These are phyloP conservation scores for Exserohilum turcica DNA, from an alignment of 2,329 filamentous ascomycete species.

Conservation along the genomic window DNA sequence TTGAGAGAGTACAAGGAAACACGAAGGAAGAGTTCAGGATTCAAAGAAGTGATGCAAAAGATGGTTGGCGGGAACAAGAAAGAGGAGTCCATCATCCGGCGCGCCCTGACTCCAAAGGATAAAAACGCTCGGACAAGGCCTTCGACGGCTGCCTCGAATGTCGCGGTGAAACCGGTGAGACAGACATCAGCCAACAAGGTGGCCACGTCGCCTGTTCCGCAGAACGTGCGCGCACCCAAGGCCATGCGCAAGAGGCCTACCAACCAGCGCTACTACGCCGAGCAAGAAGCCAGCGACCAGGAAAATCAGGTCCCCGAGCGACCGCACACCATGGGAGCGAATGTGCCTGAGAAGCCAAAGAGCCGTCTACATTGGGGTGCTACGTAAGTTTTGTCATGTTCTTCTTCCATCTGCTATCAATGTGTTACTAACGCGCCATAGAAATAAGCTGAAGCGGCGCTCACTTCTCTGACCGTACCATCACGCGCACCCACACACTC, in stretches of 20 bases:
- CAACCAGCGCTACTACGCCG: slow-evolving; percentile 26
- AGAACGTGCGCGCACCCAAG: background rate
- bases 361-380: slow-evolving; percentile 26
- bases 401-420: no score
- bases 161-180: background rate
- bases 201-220: background rate
- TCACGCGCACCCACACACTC: no score
- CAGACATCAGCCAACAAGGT: background rate
- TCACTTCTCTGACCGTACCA: slow-evolving; percentile 4
- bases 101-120: slow-evolving; percentile 9
- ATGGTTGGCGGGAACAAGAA: slow-evolving; percentile 31
- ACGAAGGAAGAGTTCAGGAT: slow-evolving; percentile 27
- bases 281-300: background rate
- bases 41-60: slow-evolving; percentile 38
- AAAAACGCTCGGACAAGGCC: slow-evolving; percentile 6
- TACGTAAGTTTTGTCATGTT: slow-evolving; percentile 34
- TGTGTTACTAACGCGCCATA: slow-evolving; percentile 9
- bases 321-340: slow-evolving; percentile 7
- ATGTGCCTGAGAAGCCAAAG: slow-evolving; percentile 15
- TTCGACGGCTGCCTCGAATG: slow-evolving; percentile 2
- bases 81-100: background rate
- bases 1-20: slow-evolving; percentile 15
- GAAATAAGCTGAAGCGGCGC: slow-evolving; percentile 22
- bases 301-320: slow-evolving; percentile 2
- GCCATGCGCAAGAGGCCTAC: background rate